A percentile compares a stretch with the other conserved stretches of the same genome.
Evolutionary conservation across 2,329 filamentous ascomycete genomes (phyloP).

Genomic region (Furcasterigmium sp.): DNA sequence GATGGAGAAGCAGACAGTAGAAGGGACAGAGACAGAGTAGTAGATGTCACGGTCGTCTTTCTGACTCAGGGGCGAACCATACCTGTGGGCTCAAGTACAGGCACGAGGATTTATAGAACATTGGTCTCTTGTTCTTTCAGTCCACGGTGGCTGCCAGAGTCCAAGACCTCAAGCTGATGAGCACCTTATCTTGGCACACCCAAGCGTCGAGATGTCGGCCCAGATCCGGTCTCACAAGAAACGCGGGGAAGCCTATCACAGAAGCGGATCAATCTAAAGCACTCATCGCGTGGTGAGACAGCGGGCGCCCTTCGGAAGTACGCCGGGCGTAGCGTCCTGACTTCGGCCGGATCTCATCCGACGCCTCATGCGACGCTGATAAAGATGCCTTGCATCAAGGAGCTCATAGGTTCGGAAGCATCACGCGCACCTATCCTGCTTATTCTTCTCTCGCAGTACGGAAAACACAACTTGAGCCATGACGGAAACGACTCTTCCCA

Average conservation of each 20-base stretch:
- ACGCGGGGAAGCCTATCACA: background rate
- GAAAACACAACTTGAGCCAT: background rate
- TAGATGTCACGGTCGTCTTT: background rate
- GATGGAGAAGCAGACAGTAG: background rate
- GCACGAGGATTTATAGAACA: background rate
- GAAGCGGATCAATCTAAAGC: background rate
- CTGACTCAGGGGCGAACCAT: background rate
- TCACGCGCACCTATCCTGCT: background rate
- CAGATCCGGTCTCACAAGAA: background rate
- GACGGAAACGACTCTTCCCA: conserved; percentile 1
- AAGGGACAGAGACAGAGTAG: background rate
- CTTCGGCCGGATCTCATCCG: background rate
- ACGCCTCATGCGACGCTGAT: background rate
- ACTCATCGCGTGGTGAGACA: background rate
- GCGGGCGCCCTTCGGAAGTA: background rate
- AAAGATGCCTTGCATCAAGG: background rate
- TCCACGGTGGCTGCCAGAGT: background rate
- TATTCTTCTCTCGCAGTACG: background rate
- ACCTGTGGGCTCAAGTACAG: background rate
- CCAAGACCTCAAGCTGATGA: background rate
- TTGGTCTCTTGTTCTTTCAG: background rate
- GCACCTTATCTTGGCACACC: too few species aligned
- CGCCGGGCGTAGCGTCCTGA: background rate
- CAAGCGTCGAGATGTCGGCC: background rate
- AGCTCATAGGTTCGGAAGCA: background rate